A percentile compares a stretch with the other conserved stretches of the same genome.
phyloP scores from a whole-genome alignment of 1,139 yeast species.

The Meyerozyma carpophila region DNA sequence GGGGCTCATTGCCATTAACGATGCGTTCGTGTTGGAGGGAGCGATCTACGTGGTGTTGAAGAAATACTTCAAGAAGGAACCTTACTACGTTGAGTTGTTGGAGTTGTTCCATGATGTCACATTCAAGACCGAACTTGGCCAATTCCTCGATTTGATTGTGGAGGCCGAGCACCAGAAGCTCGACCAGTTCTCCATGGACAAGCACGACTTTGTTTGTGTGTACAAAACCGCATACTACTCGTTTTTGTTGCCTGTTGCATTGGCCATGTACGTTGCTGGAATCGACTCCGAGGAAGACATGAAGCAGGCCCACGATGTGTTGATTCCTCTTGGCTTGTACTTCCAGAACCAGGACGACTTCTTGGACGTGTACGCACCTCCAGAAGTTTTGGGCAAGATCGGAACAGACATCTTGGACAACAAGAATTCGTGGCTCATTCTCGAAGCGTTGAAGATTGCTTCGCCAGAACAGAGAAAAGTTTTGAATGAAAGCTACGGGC shows the following conservation, averaged over 20 bases:
- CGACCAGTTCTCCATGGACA: constrained; percentile 75
- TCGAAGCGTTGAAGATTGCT: constrained; percentile 81
- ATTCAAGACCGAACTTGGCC: constrained; percentile 97
- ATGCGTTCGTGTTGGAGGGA: constrained; percentile 94
- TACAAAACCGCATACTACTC: constrained; percentile 98
- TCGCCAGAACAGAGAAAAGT: constrained; percentile 75
- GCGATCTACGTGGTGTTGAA: constrained; percentile 86
- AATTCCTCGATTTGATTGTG: constrained; percentile 88
- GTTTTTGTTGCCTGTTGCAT: constrained; percentile 94
- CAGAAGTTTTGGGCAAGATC: constrained; percentile 95
- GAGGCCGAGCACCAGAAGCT: constrained; percentile 94
- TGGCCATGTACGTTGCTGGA: constrained; percentile 94
- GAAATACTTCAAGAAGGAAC: constrained; percentile 77
- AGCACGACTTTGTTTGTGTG: constrained; percentile 92
- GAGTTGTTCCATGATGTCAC: constrained; percentile 94
- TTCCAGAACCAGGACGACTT: constrained; percentile 98
- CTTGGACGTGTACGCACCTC: constrained; percentile 96
- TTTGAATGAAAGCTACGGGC: constrained; percentile 86
- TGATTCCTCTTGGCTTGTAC: constrained; percentile 95
- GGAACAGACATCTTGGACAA: constrained; percentile 99
- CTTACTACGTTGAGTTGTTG: constrained; percentile 82
- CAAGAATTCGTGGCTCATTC: constrained; percentile 97
- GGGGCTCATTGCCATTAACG: constrained; percentile 93
- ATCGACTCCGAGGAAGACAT: constrained; percentile 64
- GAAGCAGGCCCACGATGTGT: constrained; percentile 80